phyloP scores from a whole-genome alignment of 2,329 filamentous ascomycete genomes.

The Neofusicoccum ribis region DNA sequence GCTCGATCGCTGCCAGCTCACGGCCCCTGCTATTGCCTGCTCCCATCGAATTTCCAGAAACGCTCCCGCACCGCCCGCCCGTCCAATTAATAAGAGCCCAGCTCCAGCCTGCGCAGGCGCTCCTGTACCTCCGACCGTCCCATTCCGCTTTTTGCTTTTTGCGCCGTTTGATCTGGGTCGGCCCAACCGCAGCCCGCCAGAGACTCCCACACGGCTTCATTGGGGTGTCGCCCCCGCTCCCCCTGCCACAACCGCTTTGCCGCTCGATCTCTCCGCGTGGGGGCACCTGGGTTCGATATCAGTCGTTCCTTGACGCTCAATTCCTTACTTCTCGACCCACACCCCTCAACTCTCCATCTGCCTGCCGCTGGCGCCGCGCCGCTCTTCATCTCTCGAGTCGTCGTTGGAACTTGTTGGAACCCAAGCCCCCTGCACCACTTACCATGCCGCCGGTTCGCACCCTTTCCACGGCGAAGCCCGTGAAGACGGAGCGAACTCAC shows the following conservation, averaged over 20 bases:
- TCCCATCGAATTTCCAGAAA: slow-evolving; percentile 9
- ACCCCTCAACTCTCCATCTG: neutral
- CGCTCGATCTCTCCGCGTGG: slow-evolving; percentile 7
- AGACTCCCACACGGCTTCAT: neutral
- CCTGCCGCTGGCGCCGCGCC: neutral
- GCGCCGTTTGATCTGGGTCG: slow-evolving; percentile 4
- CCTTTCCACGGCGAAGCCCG: slow-evolving; percentile 38
- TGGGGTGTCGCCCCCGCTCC: slow-evolving; percentile 15
- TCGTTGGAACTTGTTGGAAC: neutral
- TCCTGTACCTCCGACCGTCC: neutral
- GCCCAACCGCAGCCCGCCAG: neutral
- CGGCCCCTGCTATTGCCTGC: neutral
- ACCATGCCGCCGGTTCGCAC: slow-evolving; percentile 42
- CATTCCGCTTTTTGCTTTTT: slow-evolving; percentile 17
- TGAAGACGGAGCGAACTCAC: slow-evolving; percentile 72
- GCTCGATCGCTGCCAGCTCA: slow-evolving; percentile 13
- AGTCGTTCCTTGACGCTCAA: slow-evolving; percentile 20
- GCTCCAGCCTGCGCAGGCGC: neutral
- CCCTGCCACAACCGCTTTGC: neutral
- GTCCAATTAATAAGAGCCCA: neutral
- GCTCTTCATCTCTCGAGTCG: neutral
- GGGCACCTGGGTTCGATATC: slow-evolving; percentile 20
- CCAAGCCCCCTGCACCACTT: neutral
- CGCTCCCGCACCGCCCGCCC: neutral
- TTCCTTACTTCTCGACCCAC: neutral